These are phyloP conservation scores for Candida awuae DNA, from an alignment of 805 yeast species.

Conservation along the genomic window DNA sequence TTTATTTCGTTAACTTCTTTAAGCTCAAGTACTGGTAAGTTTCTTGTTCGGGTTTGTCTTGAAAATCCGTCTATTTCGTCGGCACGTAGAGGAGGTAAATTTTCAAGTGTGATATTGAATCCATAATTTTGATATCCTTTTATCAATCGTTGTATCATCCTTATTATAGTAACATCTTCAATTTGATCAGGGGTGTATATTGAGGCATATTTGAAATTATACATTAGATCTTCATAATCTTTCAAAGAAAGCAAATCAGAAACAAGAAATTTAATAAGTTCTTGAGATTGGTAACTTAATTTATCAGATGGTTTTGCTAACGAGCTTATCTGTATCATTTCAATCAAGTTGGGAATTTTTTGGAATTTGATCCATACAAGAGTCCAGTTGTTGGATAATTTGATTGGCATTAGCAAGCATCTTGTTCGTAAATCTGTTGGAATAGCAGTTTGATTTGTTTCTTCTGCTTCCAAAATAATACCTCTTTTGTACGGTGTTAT, in stretches of 20 bases:
- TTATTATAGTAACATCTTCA: constrained; percentile 10
- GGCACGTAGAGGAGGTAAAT: background rate
- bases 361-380: constrained; percentile 22
- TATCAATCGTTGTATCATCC: constrained; percentile 14
- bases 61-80: background rate
- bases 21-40: constrained; percentile 7
- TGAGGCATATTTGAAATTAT: constrained; percentile 16
- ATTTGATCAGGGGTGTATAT: background rate
- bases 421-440: constrained; percentile 10
- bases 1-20: constrained; percentile 2
- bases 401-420: constrained; percentile 19
- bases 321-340: constrained; percentile 21
- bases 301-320: constrained; percentile 9
- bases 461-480: background rate
- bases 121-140: constrained; percentile 19
- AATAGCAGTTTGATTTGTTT: background rate
- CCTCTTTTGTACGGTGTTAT: background rate
- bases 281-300: constrained; percentile 14
- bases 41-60: constrained; percentile 4
- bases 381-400: constrained; percentile 19
- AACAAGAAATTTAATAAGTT: constrained; percentile 13
- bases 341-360: constrained; percentile 12
- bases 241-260: constrained; percentile 14
- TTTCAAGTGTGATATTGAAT: constrained; percentile 12
- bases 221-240: constrained; percentile 12